Base-by-base conservation (phyloP, 1,284 basidiomycete genomes). In the Ustilago xerochloae region DNA sequence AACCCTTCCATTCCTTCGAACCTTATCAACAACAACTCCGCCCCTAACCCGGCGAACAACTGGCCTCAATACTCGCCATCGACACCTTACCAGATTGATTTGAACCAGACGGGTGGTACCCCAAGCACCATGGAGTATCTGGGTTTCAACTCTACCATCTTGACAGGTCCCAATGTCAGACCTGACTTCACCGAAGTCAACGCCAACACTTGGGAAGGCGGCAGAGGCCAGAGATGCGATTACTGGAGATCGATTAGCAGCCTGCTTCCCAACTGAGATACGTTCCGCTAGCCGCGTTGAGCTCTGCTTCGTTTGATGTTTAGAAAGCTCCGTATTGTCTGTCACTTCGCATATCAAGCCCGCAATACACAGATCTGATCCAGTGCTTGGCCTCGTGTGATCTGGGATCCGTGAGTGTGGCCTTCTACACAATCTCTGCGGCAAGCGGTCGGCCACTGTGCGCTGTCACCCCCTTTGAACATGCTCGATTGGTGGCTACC, bases 71-170 rank as follows among this genome's bases (percentile, higher is more conserved):
- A 56, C 45, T 60, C 66, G 9, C 15, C 51, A 1, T 20, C 32
- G 9, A 48, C 16, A 7, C 66, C 61, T 3, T 63, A 63, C 26
- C 66, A 69, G 53, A 63, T 69, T 53, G 63, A 69, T 57, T 53
- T 69, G 29, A 69, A 69, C 38, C 61, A 69, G 48, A 69, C 66
- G 12, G 61, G 57, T 13, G 66, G 66, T 13, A 59, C 56, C 3
- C 38, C 50, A 1, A 10, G 12, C 16, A 22, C 24, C 15, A 20
- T 47, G 16, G 52, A 33, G 3, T 13, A 38, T 30, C 59, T 67
- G 16, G 58, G 58, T 18, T 32, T 18, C 9, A 36, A 56, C 7
- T 32, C 35, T 2, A 56, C 61, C 26, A 46, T 53, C 18, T 26
- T 48, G 22, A 55, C 52, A 20, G 56, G 38, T 3, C 22, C 35